Conservation (phyloP, 768 basidiomycete genomes). For the Pleurotus tuber-regium region DNA sequence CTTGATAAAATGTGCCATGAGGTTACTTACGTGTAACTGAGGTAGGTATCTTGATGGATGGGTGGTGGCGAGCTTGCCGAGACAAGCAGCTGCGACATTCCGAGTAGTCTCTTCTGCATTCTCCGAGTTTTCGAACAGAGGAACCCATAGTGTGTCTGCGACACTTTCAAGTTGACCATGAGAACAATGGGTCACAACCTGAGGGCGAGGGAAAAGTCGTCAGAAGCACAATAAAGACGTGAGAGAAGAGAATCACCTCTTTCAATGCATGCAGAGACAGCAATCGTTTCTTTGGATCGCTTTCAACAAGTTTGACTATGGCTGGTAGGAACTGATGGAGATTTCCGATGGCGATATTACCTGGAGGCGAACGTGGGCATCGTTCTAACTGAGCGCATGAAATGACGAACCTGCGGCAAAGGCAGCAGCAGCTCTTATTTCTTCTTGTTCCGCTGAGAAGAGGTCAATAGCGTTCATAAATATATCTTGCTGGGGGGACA, state of each 20-base stretch:
- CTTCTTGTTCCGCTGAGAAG: slow-evolving; percentile 79
- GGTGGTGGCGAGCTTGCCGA: slow-evolving; percentile 92
- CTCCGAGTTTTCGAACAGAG: slow-evolving; percentile 89
- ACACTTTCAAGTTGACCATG: slow-evolving; percentile 80
- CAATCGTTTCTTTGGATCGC: slow-evolving; percentile 74
- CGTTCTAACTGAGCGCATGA: not conserved
- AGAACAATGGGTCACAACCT: slow-evolving; percentile 93
- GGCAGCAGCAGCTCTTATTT: slow-evolving; percentile 86
- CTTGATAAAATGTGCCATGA: not conserved
- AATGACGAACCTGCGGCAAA: slow-evolving; percentile 74
- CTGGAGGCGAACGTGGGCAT: slow-evolving; percentile 44
- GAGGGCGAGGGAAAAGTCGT: no score
- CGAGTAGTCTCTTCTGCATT: slow-evolving; percentile 88
- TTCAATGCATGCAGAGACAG: slow-evolving; percentile 90
- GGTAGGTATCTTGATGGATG: slow-evolving; percentile 90
- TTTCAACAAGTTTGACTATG: slow-evolving; percentile 76
- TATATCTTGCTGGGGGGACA: slow-evolving; percentile 76
- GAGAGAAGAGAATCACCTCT: slow-evolving; percentile 67
- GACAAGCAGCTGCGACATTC: slow-evolving; percentile 94
- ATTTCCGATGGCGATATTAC: slow-evolving; percentile 95
- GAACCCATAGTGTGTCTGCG: slow-evolving; percentile 88
- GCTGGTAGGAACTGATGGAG: slow-evolving; percentile 81
- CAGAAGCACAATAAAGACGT: no score
- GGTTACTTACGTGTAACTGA: slow-evolving; percentile 74
- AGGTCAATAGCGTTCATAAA: slow-evolving; percentile 73